Percentiles rank a stretch among this genome's conserved stretches.
Conservation (phyloP, 192 early-diverging fungal genomes). For the Obelidium mucronatum region DNA sequence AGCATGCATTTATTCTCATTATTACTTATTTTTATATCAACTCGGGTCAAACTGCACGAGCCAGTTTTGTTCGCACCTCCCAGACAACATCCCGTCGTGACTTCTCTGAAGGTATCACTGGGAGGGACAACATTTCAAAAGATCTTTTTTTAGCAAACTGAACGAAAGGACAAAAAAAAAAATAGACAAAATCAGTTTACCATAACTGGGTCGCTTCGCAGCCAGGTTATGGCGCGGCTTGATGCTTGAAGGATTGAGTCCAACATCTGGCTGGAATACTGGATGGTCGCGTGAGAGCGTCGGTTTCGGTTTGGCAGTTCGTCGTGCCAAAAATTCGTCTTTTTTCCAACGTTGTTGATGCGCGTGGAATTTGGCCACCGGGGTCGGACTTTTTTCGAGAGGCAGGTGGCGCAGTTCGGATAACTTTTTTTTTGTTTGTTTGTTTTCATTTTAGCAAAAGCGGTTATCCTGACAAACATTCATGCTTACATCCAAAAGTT, state of each 20-base stretch:
- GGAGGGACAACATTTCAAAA: no score
- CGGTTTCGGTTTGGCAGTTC: conserved; percentile 11
- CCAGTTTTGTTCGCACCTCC: conserved; percentile 9
- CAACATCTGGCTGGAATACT: background rate
- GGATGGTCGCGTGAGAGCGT: background rate
- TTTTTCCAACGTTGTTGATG: conserved; percentile 17
- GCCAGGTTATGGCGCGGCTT: conserved; percentile 21
- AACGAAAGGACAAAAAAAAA: no score
- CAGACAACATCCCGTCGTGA: conserved; percentile 13
- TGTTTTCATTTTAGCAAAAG: background rate
- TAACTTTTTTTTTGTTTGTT: background rate
- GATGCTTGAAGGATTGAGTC: background rate
- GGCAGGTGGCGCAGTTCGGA: background rate
- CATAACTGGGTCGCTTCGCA: conserved; percentile 14
- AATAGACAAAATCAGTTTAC: background rate
- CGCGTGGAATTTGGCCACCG: conserved; percentile 11
- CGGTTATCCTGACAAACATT: background rate
- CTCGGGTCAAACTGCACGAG: background rate
- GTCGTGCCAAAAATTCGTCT: conserved; percentile 15
- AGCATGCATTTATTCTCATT: background rate
- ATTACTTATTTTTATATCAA: background rate
- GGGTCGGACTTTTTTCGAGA: conserved; percentile 9
- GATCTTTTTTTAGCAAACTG: no score
- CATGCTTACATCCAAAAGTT: background rate
- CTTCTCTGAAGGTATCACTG: conserved; percentile 26